These are phyloP conservation scores for Lasiosphaeris hirsuta DNA, from an alignment of 495 filamentous ascomycete species.

Conservation along the genomic window DNA sequence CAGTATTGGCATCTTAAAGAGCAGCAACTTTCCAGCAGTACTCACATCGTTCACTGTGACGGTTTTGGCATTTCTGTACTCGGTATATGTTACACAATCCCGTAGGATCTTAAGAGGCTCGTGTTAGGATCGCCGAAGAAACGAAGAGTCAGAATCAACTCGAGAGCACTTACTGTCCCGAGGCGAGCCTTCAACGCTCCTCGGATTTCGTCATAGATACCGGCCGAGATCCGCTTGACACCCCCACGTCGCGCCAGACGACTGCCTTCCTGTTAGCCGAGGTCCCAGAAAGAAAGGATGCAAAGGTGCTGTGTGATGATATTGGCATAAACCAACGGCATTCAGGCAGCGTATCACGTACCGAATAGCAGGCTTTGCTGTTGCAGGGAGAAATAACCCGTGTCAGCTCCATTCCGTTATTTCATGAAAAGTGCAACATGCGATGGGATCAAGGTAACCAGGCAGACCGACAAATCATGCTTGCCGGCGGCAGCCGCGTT, in stretches of 20 bases:
- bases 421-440: neutral
- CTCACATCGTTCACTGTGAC: slow-evolving; percentile 64
- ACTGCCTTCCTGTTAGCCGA: slow-evolving; percentile 34
- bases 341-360: slow-evolving; percentile 34
- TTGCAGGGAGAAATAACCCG: neutral
- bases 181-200: slow-evolving; percentile 51
- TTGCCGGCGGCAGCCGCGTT: too few relatives aligned
- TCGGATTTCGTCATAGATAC: slow-evolving; percentile 71
- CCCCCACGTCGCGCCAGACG: slow-evolving; percentile 78
- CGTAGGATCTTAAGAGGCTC: slow-evolving; percentile 44
- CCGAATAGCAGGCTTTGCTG: slow-evolving; percentile 63
- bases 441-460: neutral
- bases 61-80: slow-evolving; percentile 54
- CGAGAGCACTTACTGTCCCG: slow-evolving; percentile 39
- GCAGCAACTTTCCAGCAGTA: neutral
- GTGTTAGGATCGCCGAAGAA: slow-evolving; percentile 22
- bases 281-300: neutral
- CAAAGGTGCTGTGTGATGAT: neutral
- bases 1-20: neutral
- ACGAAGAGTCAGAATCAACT: neutral
- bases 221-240: slow-evolving; percentile 64
- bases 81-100: slow-evolving; percentile 49
- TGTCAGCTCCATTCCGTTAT: neutral
- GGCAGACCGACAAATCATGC: too few relatives aligned
- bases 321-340: neutral